Base-by-base conservation (phyloP, 2,329 filamentous ascomycete genomes). In the Knufia petricola region DNA sequence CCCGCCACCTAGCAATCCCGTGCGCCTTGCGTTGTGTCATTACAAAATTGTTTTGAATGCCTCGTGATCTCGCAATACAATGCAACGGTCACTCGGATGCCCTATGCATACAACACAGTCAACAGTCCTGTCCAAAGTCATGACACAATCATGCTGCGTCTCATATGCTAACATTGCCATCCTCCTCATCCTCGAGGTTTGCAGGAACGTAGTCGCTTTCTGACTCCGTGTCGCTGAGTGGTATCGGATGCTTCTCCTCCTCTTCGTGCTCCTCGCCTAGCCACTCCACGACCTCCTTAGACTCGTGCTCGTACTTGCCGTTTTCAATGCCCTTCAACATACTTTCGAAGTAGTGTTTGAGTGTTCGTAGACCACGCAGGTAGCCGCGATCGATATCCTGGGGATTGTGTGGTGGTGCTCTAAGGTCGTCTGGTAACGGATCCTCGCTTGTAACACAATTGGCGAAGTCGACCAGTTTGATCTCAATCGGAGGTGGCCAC, bases 401-500 rank as follows among this genome's bases (percentile, higher is more conserved):
- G 0, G 87, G 86, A 61, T 94, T 79, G 51, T 79, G 76, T 3
- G 92, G 92, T 12, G 92, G 92, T 58, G 90, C 95, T 15, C 72
- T 68, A 1, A 73, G 68, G 51, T 79, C 73, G 9, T 81, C 67
- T 1, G 75, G 68, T 2, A 78, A 60, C 43, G 68, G 64, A 60
- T 95, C 88, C 56, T 92, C 84, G 3, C 87, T 85, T 1, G 89
- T 96, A 30, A 96, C 82, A 61, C 90, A 95, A 64, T 98, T 98
- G 55, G 92, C 92, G 69, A 98, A 98, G 66, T 98, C 92, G 50
- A 95, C 90, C 64, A 98, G 94, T 67, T 95, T 95, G 69, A 98
- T 82, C 64, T 95, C 86, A 61, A 94, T 89, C 56, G 82, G 58
- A 50, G 51, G 59, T 32, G 71, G 72, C 38, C 58, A 60, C 48